These are phyloP conservation scores for Venturia carpophila DNA, from an alignment of 2,329 filamentous ascomycete genomes.

Conservation along the genomic window DNA sequence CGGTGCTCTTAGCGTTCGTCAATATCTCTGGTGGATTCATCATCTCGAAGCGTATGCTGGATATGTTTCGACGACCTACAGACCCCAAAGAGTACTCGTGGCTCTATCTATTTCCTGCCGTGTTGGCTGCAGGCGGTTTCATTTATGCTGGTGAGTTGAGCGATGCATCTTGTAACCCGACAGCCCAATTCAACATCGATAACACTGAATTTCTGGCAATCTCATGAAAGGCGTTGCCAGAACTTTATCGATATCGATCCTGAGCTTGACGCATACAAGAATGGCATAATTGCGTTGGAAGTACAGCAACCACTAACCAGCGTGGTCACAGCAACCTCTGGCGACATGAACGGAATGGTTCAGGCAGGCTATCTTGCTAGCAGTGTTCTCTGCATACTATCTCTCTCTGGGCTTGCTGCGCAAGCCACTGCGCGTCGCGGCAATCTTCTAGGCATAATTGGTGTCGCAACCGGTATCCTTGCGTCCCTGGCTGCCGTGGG, in stretches of 20 bases:
- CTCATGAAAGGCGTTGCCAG: neutral
- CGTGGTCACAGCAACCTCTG: conserved; percentile 52
- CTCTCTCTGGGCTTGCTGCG: conserved; percentile 71
- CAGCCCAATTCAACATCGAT: neutral
- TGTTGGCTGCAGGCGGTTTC: conserved; percentile 73
- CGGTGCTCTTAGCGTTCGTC: conserved; percentile 77
- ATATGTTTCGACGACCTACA: conserved; percentile 57
- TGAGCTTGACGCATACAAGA: neutral
- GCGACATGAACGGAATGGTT: conserved; percentile 66
- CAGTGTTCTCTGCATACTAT: conserved; percentile 76
- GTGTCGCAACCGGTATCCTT: conserved; percentile 73
- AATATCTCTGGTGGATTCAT: conserved; percentile 86
- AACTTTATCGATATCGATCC: neutral
- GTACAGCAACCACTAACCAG: neutral
- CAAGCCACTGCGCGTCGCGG: conserved; percentile 77
- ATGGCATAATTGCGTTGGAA: neutral
- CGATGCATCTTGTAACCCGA: neutral
- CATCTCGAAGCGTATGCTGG: conserved; percentile 87
- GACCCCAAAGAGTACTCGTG: conserved; percentile 84
- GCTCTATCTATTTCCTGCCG: conserved; percentile 71
- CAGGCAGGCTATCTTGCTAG: conserved; percentile 83
- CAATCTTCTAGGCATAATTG: conserved; percentile 78
- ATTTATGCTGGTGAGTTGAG: conserved; percentile 48
- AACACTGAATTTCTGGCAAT: neutral
- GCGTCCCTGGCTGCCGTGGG: conserved; percentile 76